phyloP scores from a whole-genome alignment of 108 stramenopile genomes.

The Hondaea fermentalgiana region DNA sequence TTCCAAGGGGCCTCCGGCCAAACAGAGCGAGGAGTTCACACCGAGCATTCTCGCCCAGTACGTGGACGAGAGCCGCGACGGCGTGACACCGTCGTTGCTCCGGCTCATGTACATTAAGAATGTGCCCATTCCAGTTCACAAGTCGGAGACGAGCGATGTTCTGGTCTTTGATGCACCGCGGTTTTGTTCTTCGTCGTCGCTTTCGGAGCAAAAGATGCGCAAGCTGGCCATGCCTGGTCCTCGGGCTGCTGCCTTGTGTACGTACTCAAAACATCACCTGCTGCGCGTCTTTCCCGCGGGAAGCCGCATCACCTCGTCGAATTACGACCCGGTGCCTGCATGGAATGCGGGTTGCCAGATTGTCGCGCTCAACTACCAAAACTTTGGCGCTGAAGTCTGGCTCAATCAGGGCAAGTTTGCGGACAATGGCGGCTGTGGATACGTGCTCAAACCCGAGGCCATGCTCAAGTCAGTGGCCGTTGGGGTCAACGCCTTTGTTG shows the following conservation, averaged over 20 bases:
- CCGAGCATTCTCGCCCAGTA: background rate
- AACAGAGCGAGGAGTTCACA: background rate
- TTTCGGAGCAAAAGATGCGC: background rate
- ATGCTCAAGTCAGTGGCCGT: background rate
- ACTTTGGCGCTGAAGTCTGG: slow-evolving; percentile 27
- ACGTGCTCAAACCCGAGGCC: slow-evolving; percentile 67
- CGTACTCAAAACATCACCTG: background rate
- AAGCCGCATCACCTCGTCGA: slow-evolving; percentile 34
- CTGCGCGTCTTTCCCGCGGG: background rate
- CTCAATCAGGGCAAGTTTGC: slow-evolving; percentile 39
- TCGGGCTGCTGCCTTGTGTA: background rate
- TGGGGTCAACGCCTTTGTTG: background rate
- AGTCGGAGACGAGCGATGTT: background rate
- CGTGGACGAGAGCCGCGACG: background rate
- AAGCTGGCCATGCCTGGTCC: background rate
- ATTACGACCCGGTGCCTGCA: slow-evolving; percentile 35
- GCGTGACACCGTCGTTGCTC: background rate
- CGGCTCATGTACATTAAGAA: slow-evolving; percentile 12
- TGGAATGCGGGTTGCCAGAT: slow-evolving; percentile 48
- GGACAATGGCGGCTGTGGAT: slow-evolving; percentile 72
- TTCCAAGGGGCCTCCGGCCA: too few species aligned
- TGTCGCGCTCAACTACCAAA: slow-evolving; percentile 54
- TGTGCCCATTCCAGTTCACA: background rate
- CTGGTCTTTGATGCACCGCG: background rate
- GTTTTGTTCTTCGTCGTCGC: background rate